Conservation (phyloP, 257 asterid species). For the Jaltomata sinuosa region DNA sequence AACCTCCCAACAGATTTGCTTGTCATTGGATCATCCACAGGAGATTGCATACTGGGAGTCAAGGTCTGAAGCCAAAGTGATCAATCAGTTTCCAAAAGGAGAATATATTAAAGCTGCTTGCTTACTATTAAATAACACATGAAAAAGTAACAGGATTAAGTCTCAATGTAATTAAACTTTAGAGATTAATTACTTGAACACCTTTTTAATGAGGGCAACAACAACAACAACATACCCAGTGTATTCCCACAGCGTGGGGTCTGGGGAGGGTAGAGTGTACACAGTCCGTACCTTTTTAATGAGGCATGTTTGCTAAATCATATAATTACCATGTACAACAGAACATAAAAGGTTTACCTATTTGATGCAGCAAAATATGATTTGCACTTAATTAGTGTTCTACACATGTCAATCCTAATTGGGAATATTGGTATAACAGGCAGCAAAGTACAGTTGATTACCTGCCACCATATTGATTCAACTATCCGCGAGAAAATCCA, state of each 20-base stretch:
- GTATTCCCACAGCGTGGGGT: no score
- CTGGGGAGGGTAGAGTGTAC: no score
- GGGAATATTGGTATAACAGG: background rate
- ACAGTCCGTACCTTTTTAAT: background rate
- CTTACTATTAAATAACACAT: no score
- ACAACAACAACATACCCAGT: no score
- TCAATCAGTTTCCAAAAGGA: background rate
- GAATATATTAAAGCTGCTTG: background rate
- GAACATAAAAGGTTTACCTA: background rate
- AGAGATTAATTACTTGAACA: background rate
- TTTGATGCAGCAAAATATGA: background rate
- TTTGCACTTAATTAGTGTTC: background rate
- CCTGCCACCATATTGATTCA: conserved; percentile 99
- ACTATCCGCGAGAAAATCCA: conserved; percentile 93
- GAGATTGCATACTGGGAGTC: conserved; percentile 90
- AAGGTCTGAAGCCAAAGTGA: conserved; percentile 48
- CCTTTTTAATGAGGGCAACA: background rate
- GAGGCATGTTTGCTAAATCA: background rate
- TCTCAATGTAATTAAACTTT: background rate
- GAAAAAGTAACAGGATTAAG: no score
- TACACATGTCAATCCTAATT: background rate
- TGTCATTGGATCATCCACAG: conserved; percentile 25
- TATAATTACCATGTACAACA: background rate
- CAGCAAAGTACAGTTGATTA: conserved; percentile 9
- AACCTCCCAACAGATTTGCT: conserved; percentile 35